phyloP scores from a whole-genome alignment of 805 yeast species.

The Pichia thaimueangensis region DNA sequence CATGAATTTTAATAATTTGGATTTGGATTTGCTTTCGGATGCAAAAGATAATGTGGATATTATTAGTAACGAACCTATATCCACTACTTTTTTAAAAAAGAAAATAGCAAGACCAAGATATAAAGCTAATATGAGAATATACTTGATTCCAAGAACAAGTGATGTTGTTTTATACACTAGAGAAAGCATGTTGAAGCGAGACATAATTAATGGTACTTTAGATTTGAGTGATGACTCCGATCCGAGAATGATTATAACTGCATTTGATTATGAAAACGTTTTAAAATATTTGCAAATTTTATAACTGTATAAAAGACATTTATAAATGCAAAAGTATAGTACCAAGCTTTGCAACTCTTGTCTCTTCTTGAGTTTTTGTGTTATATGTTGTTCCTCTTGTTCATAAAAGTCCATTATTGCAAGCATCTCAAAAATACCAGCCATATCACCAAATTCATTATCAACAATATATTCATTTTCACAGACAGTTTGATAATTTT shows the following conservation, averaged over 20 bases:
- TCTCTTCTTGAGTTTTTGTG: too few species aligned
- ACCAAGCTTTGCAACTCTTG: too few species aligned
- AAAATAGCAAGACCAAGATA: slow-evolving; percentile 57
- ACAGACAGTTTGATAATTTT: too few species aligned
- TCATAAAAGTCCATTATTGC: too few species aligned
- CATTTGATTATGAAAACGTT: slow-evolving; percentile 24
- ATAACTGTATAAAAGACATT: background rate
- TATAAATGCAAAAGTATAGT: too few species aligned
- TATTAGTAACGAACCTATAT: slow-evolving; percentile 31
- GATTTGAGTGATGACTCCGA: slow-evolving; percentile 26
- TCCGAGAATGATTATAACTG: slow-evolving; percentile 24
- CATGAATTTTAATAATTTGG: background rate
- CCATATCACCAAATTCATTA: too few species aligned
- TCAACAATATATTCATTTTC: too few species aligned
- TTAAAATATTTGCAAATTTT: slow-evolving; percentile 8
- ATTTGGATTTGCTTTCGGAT: background rate
- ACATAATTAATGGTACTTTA: slow-evolving; percentile 43
- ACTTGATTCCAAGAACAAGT: slow-evolving; percentile 39
- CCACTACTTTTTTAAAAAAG: slow-evolving; percentile 47
- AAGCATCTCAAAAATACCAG: too few species aligned
- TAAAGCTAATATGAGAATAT: slow-evolving; percentile 58
- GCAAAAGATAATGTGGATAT: slow-evolving; percentile 6
- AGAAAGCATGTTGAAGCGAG: slow-evolving; percentile 45
- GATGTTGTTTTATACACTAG: slow-evolving; percentile 42
- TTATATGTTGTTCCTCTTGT: too few species aligned